Conservation (phyloP, 495 filamentous ascomycete species). For the Umbilicaria muhlenbergii region DNA sequence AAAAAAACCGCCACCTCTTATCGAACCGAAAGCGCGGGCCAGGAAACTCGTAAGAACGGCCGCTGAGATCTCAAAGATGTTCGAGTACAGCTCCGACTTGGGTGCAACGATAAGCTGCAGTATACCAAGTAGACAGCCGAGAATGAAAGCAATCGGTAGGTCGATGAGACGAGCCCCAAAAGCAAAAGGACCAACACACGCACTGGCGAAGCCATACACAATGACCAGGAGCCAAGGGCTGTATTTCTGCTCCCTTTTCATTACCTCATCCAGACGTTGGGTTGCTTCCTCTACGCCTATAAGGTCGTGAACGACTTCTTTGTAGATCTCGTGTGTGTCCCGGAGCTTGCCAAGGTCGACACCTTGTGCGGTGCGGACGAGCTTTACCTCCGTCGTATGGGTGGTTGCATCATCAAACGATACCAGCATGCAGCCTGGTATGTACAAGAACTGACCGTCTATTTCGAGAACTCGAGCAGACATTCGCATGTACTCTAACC, state of each 20-base stretch:
- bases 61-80: conserved; percentile 84
- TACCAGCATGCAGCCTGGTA: conserved; percentile 91
- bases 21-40: conserved; percentile 74
- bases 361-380: conserved; percentile 60
- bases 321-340: conserved; percentile 82
- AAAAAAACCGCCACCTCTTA: conserved; percentile 50
- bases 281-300: conserved; percentile 78
- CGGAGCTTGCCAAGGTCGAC: conserved; percentile 73
- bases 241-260: conserved; percentile 45
- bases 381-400: conserved; percentile 85
- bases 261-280: conserved; percentile 48
- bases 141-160: conserved; percentile 71
- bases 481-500: conserved; percentile 70
- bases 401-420: conserved; percentile 82
- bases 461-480: conserved; percentile 78
- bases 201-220: conserved; percentile 74
- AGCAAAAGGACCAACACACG: conserved; percentile 70
- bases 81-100: conserved; percentile 57
- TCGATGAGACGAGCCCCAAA: conserved; percentile 80
- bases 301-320: conserved; percentile 79
- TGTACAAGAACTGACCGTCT: conserved; percentile 80
- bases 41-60: conserved; percentile 82
- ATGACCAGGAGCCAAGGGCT: conserved; percentile 56
- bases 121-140: conserved; percentile 69
- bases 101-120: conserved; percentile 72